Conservation (phyloP, 2,329 filamentous ascomycete species). For the Exophiala spinifera region DNA sequence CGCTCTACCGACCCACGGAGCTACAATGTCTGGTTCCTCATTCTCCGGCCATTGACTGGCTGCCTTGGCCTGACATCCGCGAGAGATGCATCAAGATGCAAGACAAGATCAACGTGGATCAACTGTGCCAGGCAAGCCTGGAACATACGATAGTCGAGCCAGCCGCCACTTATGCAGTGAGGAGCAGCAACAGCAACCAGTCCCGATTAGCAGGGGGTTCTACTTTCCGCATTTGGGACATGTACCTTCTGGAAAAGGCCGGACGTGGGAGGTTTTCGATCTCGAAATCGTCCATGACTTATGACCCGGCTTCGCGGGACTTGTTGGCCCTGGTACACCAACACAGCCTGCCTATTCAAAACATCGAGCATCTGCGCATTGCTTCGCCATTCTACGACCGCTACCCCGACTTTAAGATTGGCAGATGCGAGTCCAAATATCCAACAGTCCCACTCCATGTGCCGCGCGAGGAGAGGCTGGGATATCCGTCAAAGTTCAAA, state of each 20-base stretch:
- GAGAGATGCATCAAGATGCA: constrained; percentile 11
- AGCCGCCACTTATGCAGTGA: background rate
- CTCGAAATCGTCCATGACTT: background rate
- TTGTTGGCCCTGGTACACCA: constrained; percentile 3
- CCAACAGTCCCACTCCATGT: background rate
- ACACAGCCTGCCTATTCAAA: constrained; percentile 9
- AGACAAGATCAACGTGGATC: constrained; percentile 9
- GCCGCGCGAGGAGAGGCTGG: background rate
- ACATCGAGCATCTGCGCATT: constrained; percentile 14
- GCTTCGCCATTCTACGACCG: constrained; percentile 76
- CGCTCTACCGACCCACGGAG: constrained; percentile 10
- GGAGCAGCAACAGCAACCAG: background rate
- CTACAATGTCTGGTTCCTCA: constrained; percentile 9
- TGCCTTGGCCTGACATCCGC: constrained; percentile 18
- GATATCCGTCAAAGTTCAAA: background rate
- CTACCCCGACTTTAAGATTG: constrained; percentile 49
- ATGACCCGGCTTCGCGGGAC: constrained; percentile 1
- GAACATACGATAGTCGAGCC: constrained; percentile 10
- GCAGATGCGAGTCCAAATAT: background rate
- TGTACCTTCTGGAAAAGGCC: constrained; percentile 9
- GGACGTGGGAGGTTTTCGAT: background rate
- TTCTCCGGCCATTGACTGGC: constrained; percentile 16
- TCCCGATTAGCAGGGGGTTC: background rate
- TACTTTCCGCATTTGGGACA: constrained; percentile 16
- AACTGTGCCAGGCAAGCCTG: constrained; percentile 4